A percentile compares a stretch with the other conserved stretches of the same genome.
phyloP scores from a whole-genome alignment of 73 alveolate genomes.

The Halteria grandinella region DNA sequence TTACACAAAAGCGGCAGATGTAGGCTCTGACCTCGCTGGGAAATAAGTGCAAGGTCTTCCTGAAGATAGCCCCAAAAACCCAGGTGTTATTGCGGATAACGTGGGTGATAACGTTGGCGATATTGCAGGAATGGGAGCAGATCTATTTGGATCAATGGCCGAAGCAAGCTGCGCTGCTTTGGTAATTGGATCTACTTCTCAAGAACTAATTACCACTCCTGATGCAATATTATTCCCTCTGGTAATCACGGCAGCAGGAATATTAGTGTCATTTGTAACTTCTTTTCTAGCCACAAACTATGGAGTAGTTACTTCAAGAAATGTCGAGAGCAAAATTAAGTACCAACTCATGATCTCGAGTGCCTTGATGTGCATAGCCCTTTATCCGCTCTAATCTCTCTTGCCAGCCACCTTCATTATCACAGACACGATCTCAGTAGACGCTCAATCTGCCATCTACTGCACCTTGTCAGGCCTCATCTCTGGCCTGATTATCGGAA shows the following conservation, averaged over 20 bases:
- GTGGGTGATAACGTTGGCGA: conserved; percentile 98
- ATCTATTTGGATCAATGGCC: conserved; percentile 96
- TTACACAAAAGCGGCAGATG: conserved; percentile 98
- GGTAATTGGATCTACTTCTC: conserved; percentile 89
- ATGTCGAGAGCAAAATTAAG: conserved; percentile 71
- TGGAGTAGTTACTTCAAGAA: conserved; percentile 56
- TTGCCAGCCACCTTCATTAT: conserved; percentile 74
- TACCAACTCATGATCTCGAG: conserved; percentile 75
- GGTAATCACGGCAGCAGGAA: conserved; percentile 86
- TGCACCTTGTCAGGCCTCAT: conserved; percentile 85
- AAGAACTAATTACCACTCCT: conserved; percentile 56
- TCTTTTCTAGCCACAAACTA: conserved; percentile 63
- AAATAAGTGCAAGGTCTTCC: conserved; percentile 86
- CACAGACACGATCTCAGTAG: neutral
- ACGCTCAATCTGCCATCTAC: neutral
- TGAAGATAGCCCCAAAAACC: conserved; percentile 94
- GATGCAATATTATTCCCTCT: conserved; percentile 83
- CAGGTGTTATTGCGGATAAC: conserved; percentile 98
- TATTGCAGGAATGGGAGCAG: conserved; percentile 98
- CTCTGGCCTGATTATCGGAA: conserved; percentile 89
- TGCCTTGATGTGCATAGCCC: conserved; percentile 51
- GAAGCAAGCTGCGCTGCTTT: conserved; percentile 96
- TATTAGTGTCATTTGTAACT: conserved; percentile 76
- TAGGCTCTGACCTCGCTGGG: conserved; percentile 95
- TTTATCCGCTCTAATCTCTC: conserved; percentile 6